These are phyloP conservation scores for Mycena amicta DNA, from an alignment of 768 basidiomycete species.

Conservation along the genomic window DNA sequence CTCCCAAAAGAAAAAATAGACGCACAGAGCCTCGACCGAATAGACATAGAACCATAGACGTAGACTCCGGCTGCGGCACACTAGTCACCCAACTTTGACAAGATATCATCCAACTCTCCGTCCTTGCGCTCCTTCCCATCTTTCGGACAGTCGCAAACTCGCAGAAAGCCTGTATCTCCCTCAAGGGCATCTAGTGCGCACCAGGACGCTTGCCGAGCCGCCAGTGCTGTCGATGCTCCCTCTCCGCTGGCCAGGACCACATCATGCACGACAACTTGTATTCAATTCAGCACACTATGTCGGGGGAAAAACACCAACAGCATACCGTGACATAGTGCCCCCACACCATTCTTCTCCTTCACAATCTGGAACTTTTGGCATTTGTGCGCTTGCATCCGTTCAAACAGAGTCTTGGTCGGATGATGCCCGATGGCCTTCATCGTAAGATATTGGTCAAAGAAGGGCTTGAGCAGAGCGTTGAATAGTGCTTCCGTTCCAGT, in stretches of 20 bases:
- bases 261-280: slow-evolving; percentile 70
- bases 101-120: slow-evolving; percentile 31
- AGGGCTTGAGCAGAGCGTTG: slow-evolving; percentile 69
- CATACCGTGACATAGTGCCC: slow-evolving; percentile 55
- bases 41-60: slow-evolving; percentile 21
- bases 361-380: slow-evolving; percentile 66
- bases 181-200: slow-evolving; percentile 72
- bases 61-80: slow-evolving; percentile 21
- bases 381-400: slow-evolving; percentile 70
- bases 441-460: slow-evolving; percentile 76
- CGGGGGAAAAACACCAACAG: too few relatives aligned
- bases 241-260: slow-evolving; percentile 60
- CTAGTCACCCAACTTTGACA: slow-evolving; percentile 29
- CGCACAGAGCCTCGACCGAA: too few relatives aligned
- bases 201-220: slow-evolving; percentile 62
- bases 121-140: slow-evolving; percentile 39
- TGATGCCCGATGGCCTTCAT: slow-evolving; percentile 74
- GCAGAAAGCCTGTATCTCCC: slow-evolving; percentile 62
- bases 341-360: slow-evolving; percentile 47
- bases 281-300: too few relatives aligned
- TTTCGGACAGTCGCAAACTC: slow-evolving; percentile 68
- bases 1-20: slow-evolving; percentile 9
- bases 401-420: slow-evolving; percentile 75
- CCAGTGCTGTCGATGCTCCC: slow-evolving; percentile 52
- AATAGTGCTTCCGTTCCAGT: slow-evolving; percentile 69